These are phyloP conservation scores for Jackrogersella multiformis DNA, from an alignment of 495 filamentous ascomycete genomes.

Conservation along the genomic window DNA sequence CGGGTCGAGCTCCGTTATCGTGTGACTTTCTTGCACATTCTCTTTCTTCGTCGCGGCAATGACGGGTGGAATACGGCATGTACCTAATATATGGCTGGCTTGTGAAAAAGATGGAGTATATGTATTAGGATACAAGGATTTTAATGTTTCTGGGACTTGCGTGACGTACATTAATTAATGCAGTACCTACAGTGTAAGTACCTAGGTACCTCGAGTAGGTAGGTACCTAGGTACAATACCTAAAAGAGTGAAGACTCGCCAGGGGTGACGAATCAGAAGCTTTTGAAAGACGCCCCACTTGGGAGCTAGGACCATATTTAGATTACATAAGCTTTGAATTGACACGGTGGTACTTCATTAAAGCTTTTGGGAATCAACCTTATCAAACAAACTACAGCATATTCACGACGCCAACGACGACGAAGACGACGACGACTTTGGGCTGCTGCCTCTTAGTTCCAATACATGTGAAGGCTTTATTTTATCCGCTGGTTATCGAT, in stretches of 20 bases:
- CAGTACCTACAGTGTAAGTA: too few relatives aligned
- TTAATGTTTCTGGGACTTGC: too few relatives aligned
- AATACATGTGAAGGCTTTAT: neutral
- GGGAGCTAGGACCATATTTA: constrained; percentile 32
- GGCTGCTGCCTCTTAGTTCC: neutral
- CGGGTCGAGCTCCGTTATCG: constrained; percentile 22
- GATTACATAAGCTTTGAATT: constrained; percentile 25
- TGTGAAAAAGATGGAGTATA: constrained; percentile 4
- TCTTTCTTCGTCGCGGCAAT: neutral
- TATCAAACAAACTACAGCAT: constrained; percentile 1
- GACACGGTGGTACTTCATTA: constrained; percentile 37
- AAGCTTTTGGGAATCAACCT: constrained; percentile 23
- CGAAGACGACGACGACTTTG: too few relatives aligned
- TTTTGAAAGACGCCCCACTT: neutral
- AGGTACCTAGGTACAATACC: neutral
- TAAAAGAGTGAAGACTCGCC: constrained; percentile 1
- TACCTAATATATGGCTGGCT: constrained; percentile 7
- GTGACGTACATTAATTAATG: neutral
- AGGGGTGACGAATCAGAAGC: constrained; percentile 21
- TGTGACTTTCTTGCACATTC: neutral
- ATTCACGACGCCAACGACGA: too few relatives aligned
- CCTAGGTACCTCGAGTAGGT: neutral
- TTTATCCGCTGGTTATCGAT: neutral
- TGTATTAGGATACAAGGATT: neutral
- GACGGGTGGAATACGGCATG: constrained; percentile 15